phyloP scores from a whole-genome alignment of 2,329 filamentous ascomycete genomes.

The Fusarium fujikuroi region DNA sequence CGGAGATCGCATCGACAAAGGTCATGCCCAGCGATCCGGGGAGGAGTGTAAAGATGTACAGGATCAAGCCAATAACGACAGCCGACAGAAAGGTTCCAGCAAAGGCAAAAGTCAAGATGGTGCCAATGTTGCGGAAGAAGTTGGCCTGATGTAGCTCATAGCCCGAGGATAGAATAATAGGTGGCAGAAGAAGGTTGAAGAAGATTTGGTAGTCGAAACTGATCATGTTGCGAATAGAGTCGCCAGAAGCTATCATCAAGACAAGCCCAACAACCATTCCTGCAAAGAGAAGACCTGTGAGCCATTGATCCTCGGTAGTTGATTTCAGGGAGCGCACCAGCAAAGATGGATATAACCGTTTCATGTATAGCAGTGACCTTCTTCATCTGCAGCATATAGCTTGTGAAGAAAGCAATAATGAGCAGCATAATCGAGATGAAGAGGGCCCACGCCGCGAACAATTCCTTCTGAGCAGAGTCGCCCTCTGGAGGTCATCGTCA shows the following conservation, averaged over 20 bases:
- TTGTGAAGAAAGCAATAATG: conserved; percentile 94
- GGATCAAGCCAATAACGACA: conserved; percentile 87
- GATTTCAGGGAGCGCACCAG: conserved; percentile 63
- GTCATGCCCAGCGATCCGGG: conserved; percentile 85
- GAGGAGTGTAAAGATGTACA: conserved; percentile 89
- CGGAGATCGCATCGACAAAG: conserved; percentile 95
- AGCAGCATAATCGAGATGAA: conserved; percentile 96
- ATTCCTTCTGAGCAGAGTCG: conserved; percentile 90
- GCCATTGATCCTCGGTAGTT: conserved; percentile 38
- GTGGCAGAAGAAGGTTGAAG: conserved; percentile 98
- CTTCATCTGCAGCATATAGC: conserved; percentile 95
- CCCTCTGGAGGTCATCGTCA: conserved; percentile 61
- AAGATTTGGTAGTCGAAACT: conserved; percentile 99
- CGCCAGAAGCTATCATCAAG: conserved; percentile 81
- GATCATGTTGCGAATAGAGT: conserved; percentile 88
- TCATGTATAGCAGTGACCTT: conserved; percentile 98
- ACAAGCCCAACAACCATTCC: conserved; percentile 96
- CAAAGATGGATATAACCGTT: conserved; percentile 98
- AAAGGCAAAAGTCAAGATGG: conserved; percentile 97
- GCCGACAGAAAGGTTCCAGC: conserved; percentile 97
- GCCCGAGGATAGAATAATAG: conserved; percentile 95
- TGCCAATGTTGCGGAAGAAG: conserved; percentile 98
- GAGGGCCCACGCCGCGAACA: conserved; percentile 94
- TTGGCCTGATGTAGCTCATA: conserved; percentile 99
- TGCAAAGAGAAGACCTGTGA: conserved; percentile 49